Conservation (phyloP, 768 basidiomycete genomes). For the Cubamyces lactineus region DNA sequence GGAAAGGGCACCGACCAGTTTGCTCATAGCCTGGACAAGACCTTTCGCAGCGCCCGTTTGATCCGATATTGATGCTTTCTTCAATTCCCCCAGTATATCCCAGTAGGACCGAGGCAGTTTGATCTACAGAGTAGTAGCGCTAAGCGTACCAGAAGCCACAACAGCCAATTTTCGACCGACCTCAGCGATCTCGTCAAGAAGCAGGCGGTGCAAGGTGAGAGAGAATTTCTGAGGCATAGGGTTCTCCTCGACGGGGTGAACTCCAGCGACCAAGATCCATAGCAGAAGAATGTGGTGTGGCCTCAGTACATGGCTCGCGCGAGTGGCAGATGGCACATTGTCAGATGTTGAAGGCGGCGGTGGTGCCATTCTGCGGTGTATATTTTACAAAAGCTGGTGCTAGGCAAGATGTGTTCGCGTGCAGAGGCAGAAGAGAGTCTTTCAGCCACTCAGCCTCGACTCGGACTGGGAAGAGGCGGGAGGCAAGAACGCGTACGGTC, state of each 20-base stretch:
- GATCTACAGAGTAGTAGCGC: constrained; percentile 46
- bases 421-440: too few relatives aligned
- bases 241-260: constrained; percentile 34
- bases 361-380: not conserved
- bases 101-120: constrained; percentile 58
- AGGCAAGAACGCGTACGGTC: constrained; percentile 10
- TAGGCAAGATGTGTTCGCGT: too few relatives aligned
- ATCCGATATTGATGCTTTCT: constrained; percentile 9
- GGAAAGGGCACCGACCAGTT: constrained; percentile 14
- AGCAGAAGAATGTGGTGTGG: constrained; percentile 80
- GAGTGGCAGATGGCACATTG: constrained; percentile 47
- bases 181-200: constrained; percentile 75
- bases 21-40: constrained; percentile 10
- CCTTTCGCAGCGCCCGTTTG: not conserved
- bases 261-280: constrained; percentile 61
- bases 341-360: constrained; percentile 28
- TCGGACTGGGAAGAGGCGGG: constrained; percentile 1
- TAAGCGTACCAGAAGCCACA: not conserved
- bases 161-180: constrained; percentile 36
- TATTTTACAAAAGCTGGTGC: not conserved
- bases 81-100: constrained; percentile 22
- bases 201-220: constrained; percentile 64
- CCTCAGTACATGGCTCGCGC: constrained; percentile 66
- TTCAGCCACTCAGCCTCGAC: not conserved
- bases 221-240: constrained; percentile 60